A percentile compares a stretch with the other conserved stretches of the same genome.
Evolutionary conservation across 148 eudicot species (phyloP).

Genomic region (Rhododendron griersonianum): DNA sequence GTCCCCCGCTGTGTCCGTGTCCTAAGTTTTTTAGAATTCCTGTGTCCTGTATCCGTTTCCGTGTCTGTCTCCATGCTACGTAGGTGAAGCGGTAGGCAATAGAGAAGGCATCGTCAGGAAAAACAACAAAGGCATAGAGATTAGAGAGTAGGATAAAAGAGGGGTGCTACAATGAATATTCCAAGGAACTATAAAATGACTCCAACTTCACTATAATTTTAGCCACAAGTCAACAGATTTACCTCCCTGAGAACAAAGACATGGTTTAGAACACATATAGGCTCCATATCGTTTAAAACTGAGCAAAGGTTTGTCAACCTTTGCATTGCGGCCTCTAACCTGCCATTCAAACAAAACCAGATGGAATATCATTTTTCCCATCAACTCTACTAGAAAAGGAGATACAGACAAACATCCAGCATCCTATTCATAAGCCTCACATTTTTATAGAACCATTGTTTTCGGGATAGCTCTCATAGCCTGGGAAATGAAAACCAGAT

Average conservation of each 20-base stretch:
- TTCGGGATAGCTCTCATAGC: slow-evolving; percentile 93
- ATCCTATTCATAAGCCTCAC: slow-evolving; percentile 36
- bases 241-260: slow-evolving; percentile 99
- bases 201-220: neutral
- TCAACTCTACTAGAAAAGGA: neutral
- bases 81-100: too few species aligned
- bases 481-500: slow-evolving; percentile 76
- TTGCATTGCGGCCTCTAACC: slow-evolving; percentile 99
- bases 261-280: slow-evolving; percentile 95
- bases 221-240: slow-evolving; percentile 1
- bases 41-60: too few species aligned
- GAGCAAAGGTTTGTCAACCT: slow-evolving; percentile 99
- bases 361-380: slow-evolving; percentile 10
- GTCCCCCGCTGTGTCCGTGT: too few species aligned
- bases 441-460: slow-evolving; percentile 80
- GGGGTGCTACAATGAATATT: neutral
- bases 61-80: too few species aligned
- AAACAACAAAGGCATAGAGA: neutral
- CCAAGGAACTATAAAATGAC: neutral
- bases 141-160: neutral
- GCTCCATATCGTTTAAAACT: slow-evolving; percentile 97
- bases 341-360: slow-evolving; percentile 29
- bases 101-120: neutral
- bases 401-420: slow-evolving; percentile 5
- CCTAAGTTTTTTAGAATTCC: too few species aligned